Evolutionary conservation across 306 rosid species (phyloP), one percentile per base, ranked within the genome.

Genomic region (Adenanthera pavonina): DNA sequence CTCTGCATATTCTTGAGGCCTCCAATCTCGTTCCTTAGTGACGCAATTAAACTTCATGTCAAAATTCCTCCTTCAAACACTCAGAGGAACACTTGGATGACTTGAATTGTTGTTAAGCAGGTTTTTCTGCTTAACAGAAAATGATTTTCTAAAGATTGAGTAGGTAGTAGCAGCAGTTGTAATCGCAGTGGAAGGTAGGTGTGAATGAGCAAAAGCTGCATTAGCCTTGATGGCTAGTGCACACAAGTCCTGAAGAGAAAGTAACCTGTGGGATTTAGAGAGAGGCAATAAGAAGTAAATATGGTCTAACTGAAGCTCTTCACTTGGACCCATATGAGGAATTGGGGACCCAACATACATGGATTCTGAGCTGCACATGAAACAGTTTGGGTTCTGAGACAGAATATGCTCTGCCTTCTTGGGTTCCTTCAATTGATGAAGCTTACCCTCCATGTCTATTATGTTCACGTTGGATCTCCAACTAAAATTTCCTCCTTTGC

Each of bases 231-330:
- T 76, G 44, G 97, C 91, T 1, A 91, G 78, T 16, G 80, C 44
- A 14, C 97, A 82, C 57, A 92, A 54, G 3, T 89, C 91, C 3
- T 85, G 88, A 0, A 92, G 87, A 46, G 94, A 82, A 19, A 92
- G 90, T 7, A 87, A 78, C 0, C 36, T 4, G 0, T 64, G 65
- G 10, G 86, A 81, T 78, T 86, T 86, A 17, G 85, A 41, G 16
- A 74, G 71, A 54, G 93, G 95, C 10, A 90, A 69, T 64, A 92
- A 78, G 44, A 92, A 90, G 46, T 90, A 92, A 7, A 90, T 76
- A 20, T 84, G 89, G 11, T 85, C 92, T 53, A 85, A 83, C 15
- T 88, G 90, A 48, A 92, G 93, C 4, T 89, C 90, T 82, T 88
- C 78, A 36, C n/a, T 74, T 19, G 78, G 78, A 68, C 48, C 40